phyloP scores from a whole-genome alignment of 2,329 filamentous ascomycete species.

The Monosporascus sp. region DNA sequence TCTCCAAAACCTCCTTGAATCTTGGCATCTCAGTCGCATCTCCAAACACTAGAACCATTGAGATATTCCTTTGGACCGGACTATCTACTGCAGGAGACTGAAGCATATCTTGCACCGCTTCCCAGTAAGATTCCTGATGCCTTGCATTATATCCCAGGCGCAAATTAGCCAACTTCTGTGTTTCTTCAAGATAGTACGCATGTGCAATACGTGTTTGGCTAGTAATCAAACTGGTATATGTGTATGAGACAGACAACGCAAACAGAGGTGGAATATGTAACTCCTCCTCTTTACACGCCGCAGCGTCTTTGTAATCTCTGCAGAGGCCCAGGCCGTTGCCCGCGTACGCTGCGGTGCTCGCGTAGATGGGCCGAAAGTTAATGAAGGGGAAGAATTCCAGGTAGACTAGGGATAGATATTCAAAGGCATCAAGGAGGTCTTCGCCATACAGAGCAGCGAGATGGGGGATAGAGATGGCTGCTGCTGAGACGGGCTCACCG shows the following conservation, averaged over 20 bases:
- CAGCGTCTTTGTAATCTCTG: slow-evolving; percentile 4
- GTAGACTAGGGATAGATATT: slow-evolving; percentile 7
- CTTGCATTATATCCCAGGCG: neutral
- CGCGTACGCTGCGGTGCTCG: slow-evolving; percentile 4
- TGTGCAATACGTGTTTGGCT: slow-evolving; percentile 2
- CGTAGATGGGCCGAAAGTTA: neutral
- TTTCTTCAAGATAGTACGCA: neutral
- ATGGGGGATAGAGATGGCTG: slow-evolving; percentile 9
- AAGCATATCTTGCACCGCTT: slow-evolving; percentile 3
- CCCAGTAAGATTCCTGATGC: neutral
- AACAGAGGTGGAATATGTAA: neutral
- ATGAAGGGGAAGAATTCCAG: slow-evolving; percentile 3
- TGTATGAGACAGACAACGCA: slow-evolving; percentile 6
- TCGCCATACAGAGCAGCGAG: slow-evolving; percentile 9
- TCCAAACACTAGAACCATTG: slow-evolving; percentile 4
- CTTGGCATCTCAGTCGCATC: slow-evolving; percentile 3
- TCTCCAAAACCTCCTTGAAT: slow-evolving; percentile 3
- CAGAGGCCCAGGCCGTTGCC: slow-evolving; percentile 11
- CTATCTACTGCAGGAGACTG: slow-evolving; percentile 5
- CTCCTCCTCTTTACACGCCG: slow-evolving; percentile 5
- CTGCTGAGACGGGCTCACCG: slow-evolving; percentile 9
- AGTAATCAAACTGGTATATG: slow-evolving; percentile 6
- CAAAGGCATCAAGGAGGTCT: slow-evolving; percentile 9
- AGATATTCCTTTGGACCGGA: slow-evolving; percentile 2
- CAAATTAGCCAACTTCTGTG: neutral